A percentile compares a stretch with the other conserved stretches of the same genome.
These are phyloP conservation scores for Cordyceps cicadae DNA, from an alignment of 2,329 filamentous ascomycete species.

Conservation along the genomic window DNA sequence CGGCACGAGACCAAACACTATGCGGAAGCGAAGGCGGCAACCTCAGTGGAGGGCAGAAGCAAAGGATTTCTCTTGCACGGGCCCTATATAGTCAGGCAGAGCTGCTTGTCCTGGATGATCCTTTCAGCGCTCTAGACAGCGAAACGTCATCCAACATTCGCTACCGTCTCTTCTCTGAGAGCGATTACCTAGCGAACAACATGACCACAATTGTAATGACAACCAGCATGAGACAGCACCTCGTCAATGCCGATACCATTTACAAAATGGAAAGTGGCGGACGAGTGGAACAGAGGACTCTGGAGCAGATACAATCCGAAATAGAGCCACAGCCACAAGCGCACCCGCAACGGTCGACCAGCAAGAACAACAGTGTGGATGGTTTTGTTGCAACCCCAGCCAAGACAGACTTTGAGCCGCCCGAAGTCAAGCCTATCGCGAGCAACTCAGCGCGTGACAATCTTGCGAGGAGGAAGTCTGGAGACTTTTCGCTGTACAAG, in stretches of 20 bases:
- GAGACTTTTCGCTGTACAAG: not conserved
- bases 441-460: not conserved
- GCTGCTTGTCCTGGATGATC: conserved; percentile 12
- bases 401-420: not conserved
- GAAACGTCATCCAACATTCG: conserved; percentile 6
- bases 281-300: not conserved
- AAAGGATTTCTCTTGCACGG: conserved; percentile 18
- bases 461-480: not conserved
- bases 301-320: not conserved
- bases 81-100: conserved; percentile 7
- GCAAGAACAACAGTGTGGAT: not conserved
- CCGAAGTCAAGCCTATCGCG: not conserved
- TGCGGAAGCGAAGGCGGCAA: conserved; percentile 26
- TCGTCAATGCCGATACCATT: not conserved
- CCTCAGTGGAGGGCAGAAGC: conserved; percentile 28
- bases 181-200: conserved; percentile 6
- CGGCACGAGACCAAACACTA: conserved; percentile 19
- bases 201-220: conserved; percentile 12
- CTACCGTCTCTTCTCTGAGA: not conserved
- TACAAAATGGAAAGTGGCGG: not conserved
- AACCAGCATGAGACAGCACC: not conserved
- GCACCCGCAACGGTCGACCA: not conserved
- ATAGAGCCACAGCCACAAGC: not conserved
- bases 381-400: not conserved
- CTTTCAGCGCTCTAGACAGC: conserved; percentile 13